These are phyloP conservation scores for Friedmanniomyces endolithicus DNA, from an alignment of 495 filamentous ascomycete genomes.

Conservation along the genomic window DNA sequence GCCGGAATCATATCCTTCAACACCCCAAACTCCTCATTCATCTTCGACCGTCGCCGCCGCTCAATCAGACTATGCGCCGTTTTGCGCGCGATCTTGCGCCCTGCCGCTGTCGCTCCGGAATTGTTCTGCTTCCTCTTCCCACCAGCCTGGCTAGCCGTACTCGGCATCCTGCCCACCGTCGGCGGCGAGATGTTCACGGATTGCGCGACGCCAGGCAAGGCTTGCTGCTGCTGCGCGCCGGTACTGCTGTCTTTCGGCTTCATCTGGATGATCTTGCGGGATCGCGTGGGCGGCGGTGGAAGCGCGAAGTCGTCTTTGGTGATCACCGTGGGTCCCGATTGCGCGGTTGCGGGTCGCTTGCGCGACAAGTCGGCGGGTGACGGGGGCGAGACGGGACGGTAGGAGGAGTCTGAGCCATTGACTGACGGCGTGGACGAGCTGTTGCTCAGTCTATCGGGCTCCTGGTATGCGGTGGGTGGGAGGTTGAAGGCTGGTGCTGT, in stretches of 20 bases:
- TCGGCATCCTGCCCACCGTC: slow-evolving; percentile 8
- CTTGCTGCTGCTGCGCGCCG: slow-evolving; percentile 27
- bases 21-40: slow-evolving; percentile 96
- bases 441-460: slow-evolving; percentile 24
- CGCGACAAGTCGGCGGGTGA: slow-evolving; percentile 50
- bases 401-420: slow-evolving; percentile 33
- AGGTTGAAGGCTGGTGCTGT: slow-evolving; percentile 59
- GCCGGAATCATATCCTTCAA: slow-evolving; percentile 94
- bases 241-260: slow-evolving; percentile 45
- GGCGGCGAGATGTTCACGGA: slow-evolving; percentile 16
- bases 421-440: slow-evolving; percentile 35
- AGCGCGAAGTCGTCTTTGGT: slow-evolving; percentile 55
- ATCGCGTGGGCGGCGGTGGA: slow-evolving; percentile 82
- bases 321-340: slow-evolving; percentile 14
- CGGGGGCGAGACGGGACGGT: slow-evolving; percentile 43
- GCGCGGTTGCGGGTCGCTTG: slow-evolving; percentile 38
- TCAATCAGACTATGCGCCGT: slow-evolving; percentile 95
- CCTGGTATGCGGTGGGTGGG: slow-evolving; percentile 63
- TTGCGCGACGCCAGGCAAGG: background rate
- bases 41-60: slow-evolving; percentile 79
- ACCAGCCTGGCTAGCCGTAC: slow-evolving; percentile 19
- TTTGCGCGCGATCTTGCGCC: slow-evolving; percentile 86
- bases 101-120: slow-evolving; percentile 60
- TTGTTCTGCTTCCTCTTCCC: slow-evolving; percentile 56
- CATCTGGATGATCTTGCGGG: slow-evolving; percentile 97